Conservation (phyloP, 345 rosid genomes). For the Boechera stricta region DNA sequence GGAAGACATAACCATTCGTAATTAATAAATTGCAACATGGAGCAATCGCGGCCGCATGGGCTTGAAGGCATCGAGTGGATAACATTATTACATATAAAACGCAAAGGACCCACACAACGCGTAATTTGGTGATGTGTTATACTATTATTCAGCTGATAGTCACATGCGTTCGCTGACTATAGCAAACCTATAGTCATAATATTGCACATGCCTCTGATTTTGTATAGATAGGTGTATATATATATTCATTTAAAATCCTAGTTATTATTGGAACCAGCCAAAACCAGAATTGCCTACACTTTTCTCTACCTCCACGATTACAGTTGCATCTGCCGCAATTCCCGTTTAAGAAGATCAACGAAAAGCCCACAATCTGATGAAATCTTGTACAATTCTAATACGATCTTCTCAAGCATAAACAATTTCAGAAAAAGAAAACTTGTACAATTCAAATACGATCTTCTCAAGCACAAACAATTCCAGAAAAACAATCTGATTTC, state of each 20-base stretch:
- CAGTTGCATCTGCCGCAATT: slow-evolving; percentile 40
- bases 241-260: slow-evolving; percentile 5
- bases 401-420: slow-evolving; percentile 18
- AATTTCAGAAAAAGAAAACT: neutral
- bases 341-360: slow-evolving; percentile 24
- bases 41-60: slow-evolving; percentile 30
- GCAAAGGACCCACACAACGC: slow-evolving; percentile 1
- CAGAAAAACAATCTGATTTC: neutral
- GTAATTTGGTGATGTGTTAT: neutral
- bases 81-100: neutral
- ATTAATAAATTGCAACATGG: slow-evolving; percentile 14
- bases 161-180: slow-evolving; percentile 42
- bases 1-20: neutral
- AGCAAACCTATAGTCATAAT: slow-evolving; percentile 25
- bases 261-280: slow-evolving; percentile 41
- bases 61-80: slow-evolving; percentile 10
- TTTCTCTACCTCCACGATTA: slow-evolving; percentile 13
- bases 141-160: slow-evolving; percentile 20
- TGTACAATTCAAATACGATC: neutral
- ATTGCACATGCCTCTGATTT: slow-evolving; percentile 45
- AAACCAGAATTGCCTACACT: slow-evolving; percentile 17
- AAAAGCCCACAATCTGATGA: neutral
- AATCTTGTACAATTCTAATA: neutral
- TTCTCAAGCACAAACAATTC: slow-evolving; percentile 1
- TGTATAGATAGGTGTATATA: neutral